A percentile compares a stretch with the other conserved stretches of the same genome.
Evolutionary conservation across 1,284 basidiomycete species (phyloP).

Genomic region (Austroboletus novae-zelandiae): DNA sequence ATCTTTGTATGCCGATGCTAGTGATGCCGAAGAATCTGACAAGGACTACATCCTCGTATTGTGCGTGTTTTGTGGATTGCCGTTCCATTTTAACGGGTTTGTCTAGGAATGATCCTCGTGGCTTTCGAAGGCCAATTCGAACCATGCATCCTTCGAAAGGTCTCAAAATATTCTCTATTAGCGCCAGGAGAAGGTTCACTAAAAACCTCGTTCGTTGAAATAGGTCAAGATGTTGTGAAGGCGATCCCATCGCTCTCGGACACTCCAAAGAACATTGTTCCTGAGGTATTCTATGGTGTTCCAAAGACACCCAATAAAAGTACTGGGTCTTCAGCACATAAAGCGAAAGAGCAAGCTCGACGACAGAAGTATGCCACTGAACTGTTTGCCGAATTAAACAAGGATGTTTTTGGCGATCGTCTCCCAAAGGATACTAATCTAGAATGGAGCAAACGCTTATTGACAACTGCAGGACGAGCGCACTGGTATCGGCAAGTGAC

Average conservation of each 20-base stretch:
- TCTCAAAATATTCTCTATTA: constrained; percentile 2
- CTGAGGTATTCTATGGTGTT: constrained; percentile 7
- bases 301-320: constrained; percentile 30
- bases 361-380: constrained; percentile 55
- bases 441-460: constrained; percentile 70
- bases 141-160: constrained; percentile 15
- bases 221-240: constrained; percentile 4
- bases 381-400: constrained; percentile 84
- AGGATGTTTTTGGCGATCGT: constrained; percentile 69
- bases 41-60: constrained; percentile 45
- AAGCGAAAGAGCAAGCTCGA: constrained; percentile 43
- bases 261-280: constrained; percentile 9
- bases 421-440: constrained; percentile 66
- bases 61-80: constrained; percentile 33
- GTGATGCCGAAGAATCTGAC: constrained; percentile 35
- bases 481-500: constrained; percentile 56
- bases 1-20: constrained; percentile 31
- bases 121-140: constrained; percentile 45
- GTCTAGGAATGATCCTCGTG: constrained; percentile 42
- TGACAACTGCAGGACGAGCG: constrained; percentile 77
- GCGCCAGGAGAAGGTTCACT: neutral
- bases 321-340: constrained; percentile 35
- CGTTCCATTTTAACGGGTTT: neutral
- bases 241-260: constrained; percentile 7
- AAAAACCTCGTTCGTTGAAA: constrained; percentile 2